Base-by-base conservation (phyloP, 148 eudicot species). In the Oxyria digyna region DNA sequence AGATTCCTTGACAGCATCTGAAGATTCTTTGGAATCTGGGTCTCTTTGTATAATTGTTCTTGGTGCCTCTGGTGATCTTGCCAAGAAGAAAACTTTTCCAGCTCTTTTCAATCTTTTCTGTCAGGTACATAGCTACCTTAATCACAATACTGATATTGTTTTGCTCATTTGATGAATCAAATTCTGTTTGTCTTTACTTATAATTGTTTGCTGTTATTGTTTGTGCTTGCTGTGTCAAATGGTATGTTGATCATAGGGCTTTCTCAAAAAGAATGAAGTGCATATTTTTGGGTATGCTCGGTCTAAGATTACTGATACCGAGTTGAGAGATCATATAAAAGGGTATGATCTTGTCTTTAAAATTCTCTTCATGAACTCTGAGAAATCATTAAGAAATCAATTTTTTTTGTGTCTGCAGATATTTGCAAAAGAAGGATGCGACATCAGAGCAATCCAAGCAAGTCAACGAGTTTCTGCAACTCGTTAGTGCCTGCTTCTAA, bases 1-100 rank as follows among this genome's bases (percentile, higher is more conserved):
- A 13, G 90, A 91, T 13, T 78, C 84, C 4, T 74, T 72, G 4
- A 15, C 62, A 33, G 85, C 77, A n/a, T 23, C 74, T 38, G 88
- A 71, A 11, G 69, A 33, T 69, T 70, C 68, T 26, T 69, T 70
- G 8, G 98, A 90, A 80, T 75, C 78, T 67, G 97, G 92, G 7
- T 81, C 87, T 41, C 89, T 94, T 33, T 87, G 91, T 8, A 82
- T 94, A 31, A 65, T 85, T 57, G 98, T 94, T 67, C 92, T 94
- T 8, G 98, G 98, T 43, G 98, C 98, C 79, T 94, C 98, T 0
- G 98, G 98, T 50, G 98, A 94, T 88, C 98, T 94, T 77, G 98
- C 98, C 27, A 94, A 87, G 88, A 94, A 94, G 81, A 94, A 94
- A 81, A 94, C 98, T 7, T 94, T 94, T 71, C 98, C 98, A 10